Base-by-base conservation (phyloP, 2,329 filamentous ascomycete species). In the Diplodia mutila region DNA sequence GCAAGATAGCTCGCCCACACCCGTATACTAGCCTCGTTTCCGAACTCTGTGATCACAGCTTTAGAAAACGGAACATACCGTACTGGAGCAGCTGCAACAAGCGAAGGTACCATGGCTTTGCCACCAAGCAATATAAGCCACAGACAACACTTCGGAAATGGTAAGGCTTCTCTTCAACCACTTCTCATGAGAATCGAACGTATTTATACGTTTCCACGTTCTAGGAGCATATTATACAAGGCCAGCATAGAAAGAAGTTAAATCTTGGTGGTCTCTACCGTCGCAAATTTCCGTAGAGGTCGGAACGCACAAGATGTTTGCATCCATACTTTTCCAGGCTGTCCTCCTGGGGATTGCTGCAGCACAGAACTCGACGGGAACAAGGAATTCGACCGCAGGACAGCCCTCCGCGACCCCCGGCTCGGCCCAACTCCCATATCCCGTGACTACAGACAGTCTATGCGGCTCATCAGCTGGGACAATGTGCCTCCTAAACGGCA, bases 401-500 rank as follows among this genome's bases (percentile, higher is more conserved):
- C 5, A 3, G 23, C 49, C 49, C 18, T n/a, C n/a, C n/a, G n/a
- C n/a, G n/a, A n/a, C n/a, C n/a, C n/a, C n/a, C n/a, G n/a, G n/a
- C n/a, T n/a, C n/a, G n/a, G n/a, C n/a, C n/a, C n/a, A n/a, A n/a
- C n/a, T n/a, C n/a, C n/a, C n/a, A n/a, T 57, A 39, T 18, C 53
- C 32, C 14, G 3, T 57, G 1, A 57, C 53, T 3, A 57, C 53
- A 6, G 53, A 57, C 25, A 32, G 53, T 25, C 8, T 7, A 27
- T 61, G 57, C 14, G 57, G 57, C 1, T 6, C n/a, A 34, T 14
- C 16, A 14, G 34, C 29, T 23, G 57, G 37, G 7, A 46, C 6
- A 12, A 64, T 64, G 61, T 64, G 61, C 9, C 27, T 52, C 2
- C 16, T 37, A 5, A 52, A 64, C 46, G 61, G 61, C 27, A 52